Percentiles rank a stretch among this genome's conserved stretches.
Conservation (phyloP, 164 flowering plant genomes). For the Vitis cinerea region DNA sequence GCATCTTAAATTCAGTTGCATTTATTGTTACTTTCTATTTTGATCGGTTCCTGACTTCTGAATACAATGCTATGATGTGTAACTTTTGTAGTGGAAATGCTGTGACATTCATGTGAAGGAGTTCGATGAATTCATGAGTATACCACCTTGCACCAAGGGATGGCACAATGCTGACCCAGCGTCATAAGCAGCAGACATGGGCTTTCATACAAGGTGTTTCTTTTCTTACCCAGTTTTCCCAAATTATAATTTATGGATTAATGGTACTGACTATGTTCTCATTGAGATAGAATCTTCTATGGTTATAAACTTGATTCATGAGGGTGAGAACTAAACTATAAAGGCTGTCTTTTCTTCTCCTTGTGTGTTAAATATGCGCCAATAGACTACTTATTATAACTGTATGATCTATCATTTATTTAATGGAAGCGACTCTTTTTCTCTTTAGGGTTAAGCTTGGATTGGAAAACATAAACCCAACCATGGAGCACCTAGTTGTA, state of each 20-base stretch:
- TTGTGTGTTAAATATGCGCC: too few relatives aligned
- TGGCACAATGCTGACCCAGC: constrained; percentile 86
- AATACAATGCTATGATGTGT: not conserved
- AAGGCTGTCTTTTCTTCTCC: not conserved
- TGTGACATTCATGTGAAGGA: constrained; percentile 88
- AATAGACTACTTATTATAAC: too few relatives aligned
- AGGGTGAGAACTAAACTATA: not conserved
- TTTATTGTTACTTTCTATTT: not conserved
- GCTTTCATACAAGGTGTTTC: not conserved
- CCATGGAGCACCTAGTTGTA: too few relatives aligned
- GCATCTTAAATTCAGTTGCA: not conserved
- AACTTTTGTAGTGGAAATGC: constrained; percentile 86
- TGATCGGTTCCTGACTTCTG: not conserved
- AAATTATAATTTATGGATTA: not conserved
- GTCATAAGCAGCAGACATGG: constrained; percentile 21
- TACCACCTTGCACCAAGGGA: constrained; percentile 90
- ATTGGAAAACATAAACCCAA: too few relatives aligned
- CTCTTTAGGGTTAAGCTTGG: too few relatives aligned
- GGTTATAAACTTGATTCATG: not conserved
- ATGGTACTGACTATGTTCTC: not conserved
- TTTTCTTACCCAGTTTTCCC: constrained; percentile 1
- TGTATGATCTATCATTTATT: too few relatives aligned
- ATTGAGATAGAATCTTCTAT: not conserved
- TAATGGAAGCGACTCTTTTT: too few relatives aligned
- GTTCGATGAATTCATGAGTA: constrained; percentile 89